Base-by-base conservation (phyloP, 2,329 filamentous ascomycete species). In the Clonostachys chloroleuca region DNA sequence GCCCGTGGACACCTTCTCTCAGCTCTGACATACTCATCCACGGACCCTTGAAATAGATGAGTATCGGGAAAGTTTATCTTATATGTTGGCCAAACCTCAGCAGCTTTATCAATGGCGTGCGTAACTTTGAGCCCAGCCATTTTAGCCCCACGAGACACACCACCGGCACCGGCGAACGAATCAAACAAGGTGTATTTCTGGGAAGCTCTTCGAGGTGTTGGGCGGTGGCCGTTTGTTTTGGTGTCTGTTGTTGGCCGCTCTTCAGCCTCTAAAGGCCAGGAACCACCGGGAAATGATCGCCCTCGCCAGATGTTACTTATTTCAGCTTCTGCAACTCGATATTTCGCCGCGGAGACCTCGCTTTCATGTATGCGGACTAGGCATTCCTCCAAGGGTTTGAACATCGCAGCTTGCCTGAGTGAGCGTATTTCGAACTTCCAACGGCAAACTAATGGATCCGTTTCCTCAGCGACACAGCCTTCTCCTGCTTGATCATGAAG, bases 111-210 rank as follows among this genome's bases (percentile, higher is more conserved):
- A 12, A 92, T 77, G 0, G 78, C 83, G 61, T 80, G 83, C 20
- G 68, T 65, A 1, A 89, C 58, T 5, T 71, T 64, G 13, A 91
- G 66, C 0, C 87, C 86, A 0, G 74, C 73, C 13, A 62, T 60
- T 17, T 68, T 59, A 0, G 86, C 86, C 1, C 86, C 89, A 3
- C 77, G 68, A 0, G 86, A 87, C 1, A 81, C 79, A 5, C 89
- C 89, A 0, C 89, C 88, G 2, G 79, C 86, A 2, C 89, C 87
- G 34, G 81, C 86, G 52, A 89, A 94, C 0, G 78, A 74, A 57
- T 94, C 89, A 2, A 81, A 86, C 20, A 85, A 80, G 0, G 82
- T 87, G 50, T 89, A 89, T 37, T 68, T 70, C 42, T 80, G 75
- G 0, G 62, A 62, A 0, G 47, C 48, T 1, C 17, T 5, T 48